A percentile compares a stretch with the other conserved stretches of the same genome.
Evolutionary conservation across 495 filamentous ascomycete species (phyloP).

Genomic region (Pyronema domesticum): DNA sequence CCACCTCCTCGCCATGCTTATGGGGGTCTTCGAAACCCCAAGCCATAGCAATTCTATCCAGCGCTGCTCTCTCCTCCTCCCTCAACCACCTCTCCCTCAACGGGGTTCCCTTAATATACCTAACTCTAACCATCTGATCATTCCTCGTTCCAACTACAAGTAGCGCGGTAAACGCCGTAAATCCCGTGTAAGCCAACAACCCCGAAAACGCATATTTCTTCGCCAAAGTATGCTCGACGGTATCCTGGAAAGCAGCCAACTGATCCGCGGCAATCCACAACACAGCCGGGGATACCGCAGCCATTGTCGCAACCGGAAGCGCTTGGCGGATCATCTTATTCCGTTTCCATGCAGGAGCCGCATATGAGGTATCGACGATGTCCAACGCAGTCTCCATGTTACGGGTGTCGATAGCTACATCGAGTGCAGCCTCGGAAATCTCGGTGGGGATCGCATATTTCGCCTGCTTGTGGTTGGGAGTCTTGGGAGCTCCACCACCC

Average conservation of each 20-base stretch:
- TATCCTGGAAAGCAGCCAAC: conserved; percentile 42
- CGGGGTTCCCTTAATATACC: conserved; percentile 65
- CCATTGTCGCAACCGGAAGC: conserved; percentile 12
- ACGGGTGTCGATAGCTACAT: conserved; percentile 55
- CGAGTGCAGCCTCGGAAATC: conserved; percentile 51
- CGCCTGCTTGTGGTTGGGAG: conserved; percentile 47
- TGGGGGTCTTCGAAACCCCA: conserved; percentile 79
- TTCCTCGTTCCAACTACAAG: conserved; percentile 70
- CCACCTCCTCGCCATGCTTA: conserved; percentile 74
- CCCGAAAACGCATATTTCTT: conserved; percentile 66
- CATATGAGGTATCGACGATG: conserved; percentile 64
- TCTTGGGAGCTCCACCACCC: conserved; percentile 31
- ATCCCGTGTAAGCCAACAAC: conserved; percentile 60
- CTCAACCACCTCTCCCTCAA: conserved; percentile 73
- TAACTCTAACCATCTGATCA: conserved; percentile 85
- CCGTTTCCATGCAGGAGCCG: conserved; percentile 50
- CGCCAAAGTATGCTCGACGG: conserved; percentile 50
- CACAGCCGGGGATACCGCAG: conserved; percentile 36
- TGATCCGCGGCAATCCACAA: conserved; percentile 48
- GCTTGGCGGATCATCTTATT: conserved; percentile 38
- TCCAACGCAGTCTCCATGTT: conserved; percentile 58
- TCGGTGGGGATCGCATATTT: conserved; percentile 50
- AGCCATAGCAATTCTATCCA: conserved; percentile 65
- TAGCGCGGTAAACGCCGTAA: conserved; percentile 61
- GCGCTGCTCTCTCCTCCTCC: conserved; percentile 79